Base-by-base conservation (phyloP, 805 yeast genomes). In the Pichia occidentalis region DNA sequence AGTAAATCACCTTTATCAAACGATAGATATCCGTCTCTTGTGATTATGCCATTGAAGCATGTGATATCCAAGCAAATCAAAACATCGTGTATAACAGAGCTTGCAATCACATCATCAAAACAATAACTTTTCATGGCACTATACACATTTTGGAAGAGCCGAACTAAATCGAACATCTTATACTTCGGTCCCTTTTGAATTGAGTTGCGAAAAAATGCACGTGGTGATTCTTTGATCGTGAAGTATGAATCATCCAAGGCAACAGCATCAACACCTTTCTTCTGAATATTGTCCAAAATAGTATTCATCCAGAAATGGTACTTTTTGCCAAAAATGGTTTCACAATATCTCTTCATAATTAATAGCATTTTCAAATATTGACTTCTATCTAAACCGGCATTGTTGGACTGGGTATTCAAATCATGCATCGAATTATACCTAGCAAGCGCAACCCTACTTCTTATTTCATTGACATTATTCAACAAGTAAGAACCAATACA, bases 331-430 rank as follows among this genome's bases (percentile, higher is more conserved):
- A 37, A 45, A 23, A 40, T 36, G 7, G 40, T 42, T n/a, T 45
- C 46, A 32, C 36, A 42, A 33, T 42, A 45, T 20, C 48, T 39
- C 24, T 45, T 42, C 28, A 42, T 25, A 17, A 45, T 45, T 11
- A 38, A 30, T 12, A 42, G 21, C 29, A 45, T 34, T 24, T 42
- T 45, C 25, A 45, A 32, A 25, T 34, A 33, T 12, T 45, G 39
- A 18, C 36, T 29, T 32, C 48, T 42, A 20, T 43, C 42, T 9
- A 29, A 29, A 11, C 35, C 29, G 7, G 32, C 32, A 11, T 31
- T 37, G 25, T 35, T 23, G 4, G 16, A n/a, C 10, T 32, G 26
- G 7, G 35, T 37, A 27, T 34, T 27, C 14, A 42, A 36, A 28
- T 40, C 40, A 11, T 34, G 36, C 44, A 45, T 45, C 8, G 36